A percentile compares a stretch with the other conserved stretches of the same genome.
These are phyloP conservation scores for Trichosporon asahii DNA, from an alignment of 1,284 basidiomycete species.

Conservation along the genomic window DNA sequence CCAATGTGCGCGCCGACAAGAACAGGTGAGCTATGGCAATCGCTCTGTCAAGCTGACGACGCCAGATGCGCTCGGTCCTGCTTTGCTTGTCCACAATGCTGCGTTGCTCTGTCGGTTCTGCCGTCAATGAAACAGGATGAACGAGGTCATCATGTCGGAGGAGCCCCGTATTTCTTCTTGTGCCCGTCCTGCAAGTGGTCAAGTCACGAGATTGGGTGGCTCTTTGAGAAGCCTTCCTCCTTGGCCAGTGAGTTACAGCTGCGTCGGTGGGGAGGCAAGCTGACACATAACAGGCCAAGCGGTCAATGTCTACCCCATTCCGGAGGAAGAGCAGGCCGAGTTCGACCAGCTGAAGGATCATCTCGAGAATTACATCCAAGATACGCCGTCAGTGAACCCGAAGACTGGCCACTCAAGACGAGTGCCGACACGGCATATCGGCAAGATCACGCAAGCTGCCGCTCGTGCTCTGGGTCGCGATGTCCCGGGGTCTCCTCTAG, in stretches of 20 bases:
- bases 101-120: conserved; percentile 80
- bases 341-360: conserved; percentile 91
- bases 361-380: conserved; percentile 71
- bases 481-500: conserved; percentile 32
- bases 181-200: conserved; percentile 96
- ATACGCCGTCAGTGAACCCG: neutral
- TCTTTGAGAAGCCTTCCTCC: conserved; percentile 93
- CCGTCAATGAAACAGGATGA: conserved; percentile 58
- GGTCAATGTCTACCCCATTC: conserved; percentile 79
- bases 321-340: conserved; percentile 70
- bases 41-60: conserved; percentile 9
- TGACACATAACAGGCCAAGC: conserved; percentile 64
- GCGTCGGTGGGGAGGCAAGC: conserved; percentile 13
- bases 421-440: conserved; percentile 44
- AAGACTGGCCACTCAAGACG: conserved; percentile 3
- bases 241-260: conserved; percentile 68
- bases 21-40: conserved; percentile 62
- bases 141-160: conserved; percentile 53
- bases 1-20: conserved; percentile 91
- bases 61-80: conserved; percentile 92
- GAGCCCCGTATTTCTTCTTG: conserved; percentile 82
- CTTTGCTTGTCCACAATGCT: conserved; percentile 90
- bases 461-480: conserved; percentile 40
- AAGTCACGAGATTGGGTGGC: conserved; percentile 80
- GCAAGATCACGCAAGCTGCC: conserved; percentile 45